Evolutionary conservation across 768 basidiomycete genomes (phyloP).

Genomic region (Kwoniella dejecticola): DNA sequence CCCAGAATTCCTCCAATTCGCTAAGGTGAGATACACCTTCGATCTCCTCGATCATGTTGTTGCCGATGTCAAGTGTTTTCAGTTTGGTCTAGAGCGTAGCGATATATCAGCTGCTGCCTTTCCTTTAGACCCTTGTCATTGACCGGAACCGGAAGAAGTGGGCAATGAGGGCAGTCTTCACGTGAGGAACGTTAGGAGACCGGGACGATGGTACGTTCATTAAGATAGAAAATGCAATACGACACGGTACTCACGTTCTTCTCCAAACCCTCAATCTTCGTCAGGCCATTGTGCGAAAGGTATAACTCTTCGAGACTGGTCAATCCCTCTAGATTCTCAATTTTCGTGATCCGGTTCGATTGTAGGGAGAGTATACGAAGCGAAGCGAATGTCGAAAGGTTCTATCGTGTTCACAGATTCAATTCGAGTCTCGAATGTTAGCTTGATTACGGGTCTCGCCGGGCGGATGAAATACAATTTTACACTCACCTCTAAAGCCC

Average conservation of each 20-base stretch:
- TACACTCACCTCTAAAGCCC: slow-evolving; percentile 73
- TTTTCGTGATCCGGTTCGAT: slow-evolving; percentile 86
- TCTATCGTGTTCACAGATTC: slow-evolving; percentile 59
- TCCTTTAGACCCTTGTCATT: neutral
- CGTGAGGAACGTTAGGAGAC: too few relatives aligned
- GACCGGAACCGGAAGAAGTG: too few relatives aligned
- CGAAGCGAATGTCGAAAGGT: slow-evolving; percentile 68
- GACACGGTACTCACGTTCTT: slow-evolving; percentile 65
- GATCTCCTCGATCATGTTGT: slow-evolving; percentile 75
- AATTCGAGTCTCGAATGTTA: too few relatives aligned
- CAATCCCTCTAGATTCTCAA: slow-evolving; percentile 77
- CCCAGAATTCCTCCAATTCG: slow-evolving; percentile 91
- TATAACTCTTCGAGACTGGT: slow-evolving; percentile 82
- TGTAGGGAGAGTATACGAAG: slow-evolving; percentile 80
- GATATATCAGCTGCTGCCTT: neutral
- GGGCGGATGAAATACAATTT: too few relatives aligned
- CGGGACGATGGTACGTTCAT: too few relatives aligned
- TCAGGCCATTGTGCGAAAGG: slow-evolving; percentile 88
- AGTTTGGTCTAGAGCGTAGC: slow-evolving; percentile 62
- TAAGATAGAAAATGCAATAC: too few relatives aligned
- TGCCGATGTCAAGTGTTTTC: slow-evolving; percentile 81
- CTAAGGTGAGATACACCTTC: slow-evolving; percentile 79
- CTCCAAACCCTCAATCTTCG: slow-evolving; percentile 78
- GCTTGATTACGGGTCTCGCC: too few relatives aligned
- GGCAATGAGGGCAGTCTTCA: too few relatives aligned